Evolutionary conservation across 1,284 basidiomycete genomes (phyloP), one percentile per base, ranked within the genome.

Genomic region (Boletus smithii): DNA sequence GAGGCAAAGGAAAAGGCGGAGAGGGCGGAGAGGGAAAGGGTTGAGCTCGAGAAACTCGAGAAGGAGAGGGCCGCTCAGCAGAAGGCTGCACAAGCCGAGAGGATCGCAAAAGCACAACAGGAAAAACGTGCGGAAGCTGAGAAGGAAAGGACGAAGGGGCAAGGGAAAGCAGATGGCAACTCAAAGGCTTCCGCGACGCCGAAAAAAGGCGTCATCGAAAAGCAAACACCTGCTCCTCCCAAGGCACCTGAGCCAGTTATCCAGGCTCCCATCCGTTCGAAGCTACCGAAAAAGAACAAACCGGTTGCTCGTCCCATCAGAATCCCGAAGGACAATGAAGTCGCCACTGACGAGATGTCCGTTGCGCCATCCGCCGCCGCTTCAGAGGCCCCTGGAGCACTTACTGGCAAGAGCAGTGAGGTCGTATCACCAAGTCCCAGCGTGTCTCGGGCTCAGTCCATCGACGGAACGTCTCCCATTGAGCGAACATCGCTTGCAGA

Each of bases 231-330:
- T 3, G 36, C 53, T 49, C 46, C 58, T 22, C 50, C 59, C 20
- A 56, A 58, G 31, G 46, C 46, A 3, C 50, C 66, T 1, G 75
- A 76, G 34, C 67, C 70, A 27, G 58, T 63, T 8, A 57, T 73
- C 2, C 86, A 88, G 59, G 79, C 79, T 14, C 86, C 86, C 14
- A 76, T 89, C 31, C 70, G 88, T 30, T 88, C 87, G 18, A 88
- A 81, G 64, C 81, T 86, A 68, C 83, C 86, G 4, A 89, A 87
- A 74, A 89, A 89, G 67, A 86, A 74, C 58, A 88, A 83, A 58
- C 83, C 85, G 0, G 58, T 74, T 39, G 53, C 77, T 45, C 85
- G 82, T 58, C 75, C 78, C 3, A 74, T 81, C 58, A 80, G 72
- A 53, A 73, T 81, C 41, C 69, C 74, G 1, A 78, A 79, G 61